Conservation (phyloP, 352 stramenopile genomes). For the Globisporangium emineosum region DNA sequence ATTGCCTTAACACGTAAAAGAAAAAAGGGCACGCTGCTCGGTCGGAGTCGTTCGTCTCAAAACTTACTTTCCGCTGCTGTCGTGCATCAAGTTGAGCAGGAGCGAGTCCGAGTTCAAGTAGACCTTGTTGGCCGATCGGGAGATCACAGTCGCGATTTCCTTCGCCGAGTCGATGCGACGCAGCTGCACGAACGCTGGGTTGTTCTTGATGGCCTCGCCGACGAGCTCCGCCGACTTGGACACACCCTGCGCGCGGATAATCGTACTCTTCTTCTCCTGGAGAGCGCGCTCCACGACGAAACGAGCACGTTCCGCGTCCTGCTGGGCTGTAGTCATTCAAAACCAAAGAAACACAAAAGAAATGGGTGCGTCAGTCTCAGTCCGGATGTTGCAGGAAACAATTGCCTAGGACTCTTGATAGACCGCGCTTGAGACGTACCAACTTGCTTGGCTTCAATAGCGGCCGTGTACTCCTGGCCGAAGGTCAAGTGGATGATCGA, state of each 20-base stretch:
- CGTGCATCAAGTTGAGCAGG: slow-evolving; percentile 95
- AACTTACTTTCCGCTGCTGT: slow-evolving; percentile 55
- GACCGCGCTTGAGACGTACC: slow-evolving; percentile 28
- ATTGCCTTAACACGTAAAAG: slow-evolving; percentile 7
- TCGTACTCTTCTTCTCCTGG: slow-evolving; percentile 99
- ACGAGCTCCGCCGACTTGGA: slow-evolving; percentile 98
- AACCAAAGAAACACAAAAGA: not conserved
- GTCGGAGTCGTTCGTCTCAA: not conserved
- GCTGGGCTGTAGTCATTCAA: slow-evolving; percentile 82
- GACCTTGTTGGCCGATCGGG: slow-evolving; percentile 94
- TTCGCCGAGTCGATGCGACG: slow-evolving; percentile 98
- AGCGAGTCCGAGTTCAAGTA: slow-evolving; percentile 98
- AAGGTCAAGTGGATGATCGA: slow-evolving; percentile 99
- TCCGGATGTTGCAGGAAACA: not conserved
- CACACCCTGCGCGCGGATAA: slow-evolving; percentile 97
- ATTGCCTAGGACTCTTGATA: not conserved
- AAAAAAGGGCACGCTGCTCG: not conserved
- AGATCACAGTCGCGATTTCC: slow-evolving; percentile 97
- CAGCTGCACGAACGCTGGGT: slow-evolving; percentile 99
- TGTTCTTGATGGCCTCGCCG: slow-evolving; percentile 98
- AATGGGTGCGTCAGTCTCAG: not conserved
- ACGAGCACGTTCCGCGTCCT: slow-evolving; percentile 98
- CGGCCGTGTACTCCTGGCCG: slow-evolving; percentile 97
- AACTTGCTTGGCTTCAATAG: slow-evolving; percentile 99
- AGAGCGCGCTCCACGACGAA: slow-evolving; percentile 98